Base-by-base conservation (phyloP, 2,329 filamentous ascomycete species). In the Daldinia eschscholtzii region DNA sequence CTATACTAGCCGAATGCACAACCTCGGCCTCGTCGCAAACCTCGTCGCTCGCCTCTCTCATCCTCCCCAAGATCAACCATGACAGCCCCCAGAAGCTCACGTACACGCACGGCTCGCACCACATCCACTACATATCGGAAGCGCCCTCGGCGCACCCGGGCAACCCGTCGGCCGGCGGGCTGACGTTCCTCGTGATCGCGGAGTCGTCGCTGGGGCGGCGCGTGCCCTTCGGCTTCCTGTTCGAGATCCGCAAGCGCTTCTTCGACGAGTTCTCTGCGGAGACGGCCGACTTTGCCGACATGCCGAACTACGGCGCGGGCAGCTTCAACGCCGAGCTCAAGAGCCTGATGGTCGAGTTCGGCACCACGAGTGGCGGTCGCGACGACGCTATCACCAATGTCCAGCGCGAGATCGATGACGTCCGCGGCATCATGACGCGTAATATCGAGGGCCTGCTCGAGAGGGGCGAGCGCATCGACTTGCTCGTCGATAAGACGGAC, bases 401-500 rank as follows among this genome's bases (percentile, higher is more conserved):
- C 41, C 91, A 93, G 81, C 86, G 89, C 64, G 96, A 98, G 82
- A 98, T 99, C 75, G 94, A 98, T 73, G 94, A 93, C 76, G 94
- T 97, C 58, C 85, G 92, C 63, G 93, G 94, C 71, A 97, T 97
- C 79, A 97, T 97, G 94, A 97, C 93, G 64, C 90, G 94, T 83
- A 97, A 97, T 79, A 97, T 98, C 72, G 94, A 97, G 85, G 88
- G 92, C 59, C 86, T 97, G 71, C 83, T 97, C 44, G 93, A 97
- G 86, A 86, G 94, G 37, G 94, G 96, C 41, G 96, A 99, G 86
- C 86, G 95, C 71, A 95, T 99, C 77, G 94, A 98, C 82, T 81
- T 98, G 73, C 83, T 99, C 52, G 94, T 99, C 23, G 94, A 98
- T 80, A 98, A 99, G 89, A 99, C 97, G 56, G 95, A 98, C 79